Evolutionary conservation across 805 yeast species (phyloP), one percentile per base, ranked within the genome.

Genomic region (Hanseniaspora lachancei): DNA sequence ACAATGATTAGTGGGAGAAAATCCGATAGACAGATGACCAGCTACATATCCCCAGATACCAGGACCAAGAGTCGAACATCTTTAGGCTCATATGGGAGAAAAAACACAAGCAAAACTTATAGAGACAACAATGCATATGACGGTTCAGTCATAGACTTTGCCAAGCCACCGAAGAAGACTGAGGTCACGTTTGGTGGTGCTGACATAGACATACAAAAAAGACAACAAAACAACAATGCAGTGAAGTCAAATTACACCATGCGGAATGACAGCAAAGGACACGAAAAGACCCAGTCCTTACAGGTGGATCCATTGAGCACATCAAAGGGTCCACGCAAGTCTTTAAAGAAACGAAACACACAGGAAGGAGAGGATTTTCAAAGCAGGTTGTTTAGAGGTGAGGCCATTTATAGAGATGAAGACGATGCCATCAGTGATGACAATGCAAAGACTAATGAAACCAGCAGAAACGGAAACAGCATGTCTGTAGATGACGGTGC

Each of bases 341-440:
- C 32, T 18, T 5, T 13, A 10, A 34, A 27, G 20, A 46, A 43
- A 35, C 9, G 40, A 9, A 29, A 23, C 8, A 49, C 35, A 16
- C 16, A 40, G 13, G 48, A 35, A 24, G 48, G 47, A 16, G 60
- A 58, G 12, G 66, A 67, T 55, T 67, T 67, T 54, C 71, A 68
- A 58, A 68, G 64, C 27, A 65, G 66, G 53, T 51, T 68, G 16
- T 68, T 68, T 54, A 68, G 71, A 58, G 72, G 72, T 38, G 61
- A 67, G 55, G 58, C 66, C 62, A 59, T 66, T 18, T 62, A 63
- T 57, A 64, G 70, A 57, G 70, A 68, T 48, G 70, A 66, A 57
- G 62, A 58, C 18, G 61, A 60, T 18, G 56, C 55, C 36, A 51
- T 56, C 15, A 57, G 57, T 13, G 57, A 41, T 15, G n/a, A 48